Evolutionary conservation across 768 basidiomycete species (phyloP).

Genomic region (Tylopilus cervinicoccineus): DNA sequence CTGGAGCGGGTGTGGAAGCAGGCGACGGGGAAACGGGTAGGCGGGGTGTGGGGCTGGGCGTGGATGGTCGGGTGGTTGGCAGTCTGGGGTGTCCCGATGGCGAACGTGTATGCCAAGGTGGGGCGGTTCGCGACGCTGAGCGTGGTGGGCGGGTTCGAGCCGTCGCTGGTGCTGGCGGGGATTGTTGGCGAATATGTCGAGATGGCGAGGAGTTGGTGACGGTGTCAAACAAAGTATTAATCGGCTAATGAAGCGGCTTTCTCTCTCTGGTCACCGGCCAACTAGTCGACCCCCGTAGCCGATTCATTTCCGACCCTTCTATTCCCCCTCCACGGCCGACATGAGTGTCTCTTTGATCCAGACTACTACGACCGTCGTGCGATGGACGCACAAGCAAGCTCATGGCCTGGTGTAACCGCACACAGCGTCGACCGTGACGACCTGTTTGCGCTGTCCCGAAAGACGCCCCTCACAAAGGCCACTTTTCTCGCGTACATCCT

Average conservation of each 20-base stretch:
- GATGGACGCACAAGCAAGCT: not conserved
- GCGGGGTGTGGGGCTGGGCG: constrained; percentile 43
- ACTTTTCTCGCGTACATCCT: constrained; percentile 35
- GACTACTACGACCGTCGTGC: not conserved
- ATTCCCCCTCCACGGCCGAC: not conserved
- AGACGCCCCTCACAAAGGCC: constrained; percentile 8
- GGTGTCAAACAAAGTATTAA: too few species aligned
- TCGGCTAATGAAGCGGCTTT: too few species aligned
- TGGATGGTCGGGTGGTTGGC: constrained; percentile 52
- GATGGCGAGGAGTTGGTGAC: not conserved
- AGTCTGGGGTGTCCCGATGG: constrained; percentile 43
- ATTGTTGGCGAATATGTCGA: not conserved
- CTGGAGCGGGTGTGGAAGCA: constrained; percentile 46
- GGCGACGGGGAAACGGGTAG: constrained; percentile 39
- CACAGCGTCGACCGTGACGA: not conserved
- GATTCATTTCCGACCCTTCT: not conserved
- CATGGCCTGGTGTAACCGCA: not conserved
- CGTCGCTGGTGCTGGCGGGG: constrained; percentile 28
- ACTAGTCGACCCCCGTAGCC: too few species aligned
- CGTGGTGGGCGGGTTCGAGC: constrained; percentile 13
- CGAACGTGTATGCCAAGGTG: constrained; percentile 33
- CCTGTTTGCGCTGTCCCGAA: constrained; percentile 7
- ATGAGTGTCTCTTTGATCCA: not conserved
- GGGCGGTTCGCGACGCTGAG: constrained; percentile 13
- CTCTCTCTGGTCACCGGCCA: too few species aligned